Conservation (phyloP, 192 early-diverging fungal species). For the Phlyctochytrium bullatum region DNA sequence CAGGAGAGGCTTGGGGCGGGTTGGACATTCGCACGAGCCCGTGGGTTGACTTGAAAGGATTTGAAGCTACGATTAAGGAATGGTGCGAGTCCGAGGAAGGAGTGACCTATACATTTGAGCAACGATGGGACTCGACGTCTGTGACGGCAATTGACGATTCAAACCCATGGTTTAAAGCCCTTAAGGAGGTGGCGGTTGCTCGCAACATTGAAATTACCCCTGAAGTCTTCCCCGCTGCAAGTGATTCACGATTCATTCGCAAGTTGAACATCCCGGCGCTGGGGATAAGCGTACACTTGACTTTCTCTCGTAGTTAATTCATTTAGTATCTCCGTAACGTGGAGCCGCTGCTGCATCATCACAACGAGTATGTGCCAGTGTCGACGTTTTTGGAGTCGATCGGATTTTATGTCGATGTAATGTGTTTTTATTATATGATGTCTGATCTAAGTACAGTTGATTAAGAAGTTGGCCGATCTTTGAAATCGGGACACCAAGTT, state of each 20-base stretch:
- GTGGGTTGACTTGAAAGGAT: constrained; percentile 57
- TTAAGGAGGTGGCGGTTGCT: constrained; percentile 54
- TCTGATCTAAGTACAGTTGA: not conserved
- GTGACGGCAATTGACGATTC: constrained; percentile 51
- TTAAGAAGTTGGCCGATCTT: constrained; percentile 1
- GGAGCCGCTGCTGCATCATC: constrained; percentile 79
- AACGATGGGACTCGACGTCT: constrained; percentile 59
- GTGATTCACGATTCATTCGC: constrained; percentile 77
- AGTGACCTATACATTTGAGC: constrained; percentile 27
- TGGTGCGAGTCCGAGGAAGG: constrained; percentile 29
- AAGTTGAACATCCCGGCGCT: constrained; percentile 72
- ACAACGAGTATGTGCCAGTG: constrained; percentile 82
- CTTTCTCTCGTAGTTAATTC: no score
- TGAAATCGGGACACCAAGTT: no score
- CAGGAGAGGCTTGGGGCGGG: constrained; percentile 58
- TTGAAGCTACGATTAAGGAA: constrained; percentile 48
- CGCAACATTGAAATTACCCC: constrained; percentile 48
- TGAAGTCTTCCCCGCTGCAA: constrained; percentile 79
- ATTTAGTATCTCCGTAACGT: constrained; percentile 78
- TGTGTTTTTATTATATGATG: not conserved
- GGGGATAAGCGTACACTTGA: no score
- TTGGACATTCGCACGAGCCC: constrained; percentile 81
- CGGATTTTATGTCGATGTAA: constrained; percentile 67
- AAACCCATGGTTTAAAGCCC: constrained; percentile 72
- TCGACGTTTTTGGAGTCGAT: constrained; percentile 70